These are phyloP conservation scores for Rosa multiflora DNA, from an alignment of 306 rosid genomes.

Conservation along the genomic window DNA sequence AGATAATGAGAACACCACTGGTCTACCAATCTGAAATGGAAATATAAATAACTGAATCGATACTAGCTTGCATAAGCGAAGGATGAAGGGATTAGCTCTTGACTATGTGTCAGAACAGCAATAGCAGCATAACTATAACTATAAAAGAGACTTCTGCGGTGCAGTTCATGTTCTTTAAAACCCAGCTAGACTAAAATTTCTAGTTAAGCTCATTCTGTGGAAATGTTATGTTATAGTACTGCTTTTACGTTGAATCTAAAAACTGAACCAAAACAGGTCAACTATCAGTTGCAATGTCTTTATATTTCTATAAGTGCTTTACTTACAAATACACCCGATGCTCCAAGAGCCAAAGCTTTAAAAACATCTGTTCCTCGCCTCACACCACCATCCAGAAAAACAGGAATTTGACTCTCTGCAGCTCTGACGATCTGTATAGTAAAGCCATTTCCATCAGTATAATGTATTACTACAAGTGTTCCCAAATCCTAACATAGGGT, in stretches of 20 bases:
- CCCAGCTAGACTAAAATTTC: not conserved
- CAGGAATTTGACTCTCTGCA: conserved; percentile 84
- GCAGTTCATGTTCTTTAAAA: not conserved
- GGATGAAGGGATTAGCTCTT: not conserved
- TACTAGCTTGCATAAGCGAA: not conserved
- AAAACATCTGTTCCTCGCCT: conserved; percentile 98
- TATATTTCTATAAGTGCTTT: not conserved
- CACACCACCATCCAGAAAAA: conserved; percentile 90
- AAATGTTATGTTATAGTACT: not conserved
- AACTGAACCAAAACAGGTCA: not conserved
- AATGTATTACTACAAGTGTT: not conserved
- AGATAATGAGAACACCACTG: conserved; percentile 79
- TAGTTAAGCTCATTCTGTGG: not conserved
- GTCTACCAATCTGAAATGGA: conserved; percentile 74
- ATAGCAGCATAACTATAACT: not conserved
- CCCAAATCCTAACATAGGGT: not conserved
- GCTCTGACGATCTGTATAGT: conserved; percentile 77
- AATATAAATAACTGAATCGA: not conserved
- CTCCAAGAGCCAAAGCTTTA: conserved; percentile 97
- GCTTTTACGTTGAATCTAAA: not conserved
- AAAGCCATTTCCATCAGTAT: not conserved
- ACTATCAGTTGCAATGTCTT: not conserved
- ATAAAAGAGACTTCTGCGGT: not conserved
- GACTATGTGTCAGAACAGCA: not conserved
- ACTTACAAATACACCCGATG: conserved; percentile 91